These are phyloP conservation scores for Solanum appendiculatum DNA, from an alignment of 257 asterid species.

Conservation along the genomic window DNA sequence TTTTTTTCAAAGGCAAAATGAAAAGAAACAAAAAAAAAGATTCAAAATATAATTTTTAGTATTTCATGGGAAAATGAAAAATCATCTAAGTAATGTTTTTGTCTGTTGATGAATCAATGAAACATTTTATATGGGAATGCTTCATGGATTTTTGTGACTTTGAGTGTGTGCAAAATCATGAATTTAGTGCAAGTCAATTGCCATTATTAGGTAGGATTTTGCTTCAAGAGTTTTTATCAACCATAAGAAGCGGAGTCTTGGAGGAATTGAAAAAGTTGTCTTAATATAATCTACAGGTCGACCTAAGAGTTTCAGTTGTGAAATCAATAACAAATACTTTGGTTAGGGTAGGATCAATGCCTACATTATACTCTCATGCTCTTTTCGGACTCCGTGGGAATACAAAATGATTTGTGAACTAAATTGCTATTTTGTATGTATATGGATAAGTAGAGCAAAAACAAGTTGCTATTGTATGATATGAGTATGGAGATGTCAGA, in stretches of 20 bases:
- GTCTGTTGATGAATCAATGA: not conserved
- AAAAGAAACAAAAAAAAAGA: not conserved
- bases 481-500: not conserved
- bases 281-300: not conserved
- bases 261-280: not conserved
- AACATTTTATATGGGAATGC: not conserved
- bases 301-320: fast-evolving
- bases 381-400: not conserved
- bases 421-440: not conserved
- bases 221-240: not conserved
- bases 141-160: not conserved
- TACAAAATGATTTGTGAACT: not conserved
- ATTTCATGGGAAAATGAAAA: not conserved
- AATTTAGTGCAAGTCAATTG: not conserved
- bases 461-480: not conserved
- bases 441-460: not conserved
- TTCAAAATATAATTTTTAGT: not conserved
- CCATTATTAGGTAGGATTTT: not conserved
- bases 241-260: not conserved
- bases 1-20: not conserved
- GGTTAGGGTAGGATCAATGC: not conserved
- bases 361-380: not conserved
- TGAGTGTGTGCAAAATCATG: not conserved
- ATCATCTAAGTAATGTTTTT: not conserved
- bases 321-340: not conserved